Conservation (phyloP, 2,329 filamentous ascomycete species). For the Alternaria metachromatica region DNA sequence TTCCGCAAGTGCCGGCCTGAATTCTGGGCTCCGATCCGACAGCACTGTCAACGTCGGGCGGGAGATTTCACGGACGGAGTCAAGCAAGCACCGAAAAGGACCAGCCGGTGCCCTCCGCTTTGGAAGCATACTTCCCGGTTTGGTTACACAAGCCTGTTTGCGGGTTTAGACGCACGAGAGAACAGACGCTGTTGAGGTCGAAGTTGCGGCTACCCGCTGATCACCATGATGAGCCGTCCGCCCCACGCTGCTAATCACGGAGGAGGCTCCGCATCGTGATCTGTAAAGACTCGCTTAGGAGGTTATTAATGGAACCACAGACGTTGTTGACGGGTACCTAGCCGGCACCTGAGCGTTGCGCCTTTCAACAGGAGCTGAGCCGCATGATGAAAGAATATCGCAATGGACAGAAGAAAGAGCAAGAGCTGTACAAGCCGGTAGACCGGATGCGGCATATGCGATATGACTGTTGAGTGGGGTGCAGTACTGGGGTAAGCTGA, state of each 20-base stretch:
- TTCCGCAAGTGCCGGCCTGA: background rate
- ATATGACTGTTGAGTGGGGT: conserved; percentile 5
- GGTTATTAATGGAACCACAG: conserved; percentile 10
- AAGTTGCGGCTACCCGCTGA: conserved; percentile 9
- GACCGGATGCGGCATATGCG: conserved; percentile 5
- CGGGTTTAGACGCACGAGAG: background rate
- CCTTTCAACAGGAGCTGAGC: conserved; percentile 1
- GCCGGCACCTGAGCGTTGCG: background rate
- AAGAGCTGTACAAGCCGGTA: background rate
- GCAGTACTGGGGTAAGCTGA: conserved; percentile 4
- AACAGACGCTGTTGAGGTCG: conserved; percentile 10
- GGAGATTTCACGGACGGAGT: background rate
- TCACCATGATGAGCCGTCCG: conserved; percentile 16
- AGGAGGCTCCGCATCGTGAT: conserved; percentile 13
- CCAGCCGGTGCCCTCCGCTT: background rate
- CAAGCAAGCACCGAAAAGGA: background rate
- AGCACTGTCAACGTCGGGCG: background rate
- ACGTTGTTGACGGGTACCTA: conserved; percentile 10
- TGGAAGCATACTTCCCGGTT: background rate
- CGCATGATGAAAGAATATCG: background rate
- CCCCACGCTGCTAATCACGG: conserved; percentile 16
- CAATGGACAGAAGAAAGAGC: background rate
- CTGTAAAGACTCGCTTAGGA: conserved; percentile 12
- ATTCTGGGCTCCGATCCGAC: background rate
- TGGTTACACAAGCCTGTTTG: background rate